Conservation (phyloP, 805 yeast genomes). For the Pichia occidentalis region DNA sequence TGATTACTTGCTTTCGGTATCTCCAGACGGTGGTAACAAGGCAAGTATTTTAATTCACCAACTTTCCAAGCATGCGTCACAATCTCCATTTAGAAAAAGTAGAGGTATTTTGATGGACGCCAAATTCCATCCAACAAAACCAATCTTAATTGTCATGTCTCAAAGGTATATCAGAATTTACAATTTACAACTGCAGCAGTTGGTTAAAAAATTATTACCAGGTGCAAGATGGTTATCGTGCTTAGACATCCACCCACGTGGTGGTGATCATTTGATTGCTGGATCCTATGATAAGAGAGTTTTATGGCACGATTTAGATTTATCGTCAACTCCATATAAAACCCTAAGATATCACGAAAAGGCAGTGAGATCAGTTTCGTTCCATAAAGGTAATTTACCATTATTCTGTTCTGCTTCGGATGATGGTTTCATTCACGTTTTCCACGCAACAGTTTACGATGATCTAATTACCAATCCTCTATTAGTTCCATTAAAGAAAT, state of each 20-base stretch:
- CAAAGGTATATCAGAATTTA: slow-evolving; percentile 89
- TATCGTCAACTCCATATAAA: slow-evolving; percentile 85
- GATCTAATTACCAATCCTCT: slow-evolving; percentile 92
- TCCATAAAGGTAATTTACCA: slow-evolving; percentile 82
- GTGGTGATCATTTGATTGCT: slow-evolving; percentile 88
- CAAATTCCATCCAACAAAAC: slow-evolving; percentile 93
- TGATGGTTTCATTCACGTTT: slow-evolving; percentile 87
- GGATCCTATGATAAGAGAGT: slow-evolving; percentile 93
- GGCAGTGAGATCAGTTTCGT: slow-evolving; percentile 84
- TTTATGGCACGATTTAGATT: slow-evolving; percentile 94
- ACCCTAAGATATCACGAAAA: slow-evolving; percentile 90
- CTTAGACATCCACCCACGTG: slow-evolving; percentile 88
- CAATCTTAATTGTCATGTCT: slow-evolving; percentile 87
- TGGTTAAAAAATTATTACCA: slow-evolving; percentile 81
- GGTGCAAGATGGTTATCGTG: slow-evolving; percentile 94
- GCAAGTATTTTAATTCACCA: slow-evolving; percentile 92
- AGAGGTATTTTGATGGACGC: slow-evolving; percentile 95
- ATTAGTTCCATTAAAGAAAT: slow-evolving; percentile 90
- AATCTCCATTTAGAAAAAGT: slow-evolving; percentile 89
- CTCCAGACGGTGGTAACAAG: slow-evolving; percentile 80
- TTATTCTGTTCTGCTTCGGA: slow-evolving; percentile 92
- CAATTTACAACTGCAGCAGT: slow-evolving; percentile 78
- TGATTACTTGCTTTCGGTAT: slow-evolving; percentile 92
- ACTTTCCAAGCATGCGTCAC: slow-evolving; percentile 87
- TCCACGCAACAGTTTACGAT: slow-evolving; percentile 96